Evolutionary conservation across 345 rosid genomes (phyloP).

Genomic region (Eucalyptus cloeziana): DNA sequence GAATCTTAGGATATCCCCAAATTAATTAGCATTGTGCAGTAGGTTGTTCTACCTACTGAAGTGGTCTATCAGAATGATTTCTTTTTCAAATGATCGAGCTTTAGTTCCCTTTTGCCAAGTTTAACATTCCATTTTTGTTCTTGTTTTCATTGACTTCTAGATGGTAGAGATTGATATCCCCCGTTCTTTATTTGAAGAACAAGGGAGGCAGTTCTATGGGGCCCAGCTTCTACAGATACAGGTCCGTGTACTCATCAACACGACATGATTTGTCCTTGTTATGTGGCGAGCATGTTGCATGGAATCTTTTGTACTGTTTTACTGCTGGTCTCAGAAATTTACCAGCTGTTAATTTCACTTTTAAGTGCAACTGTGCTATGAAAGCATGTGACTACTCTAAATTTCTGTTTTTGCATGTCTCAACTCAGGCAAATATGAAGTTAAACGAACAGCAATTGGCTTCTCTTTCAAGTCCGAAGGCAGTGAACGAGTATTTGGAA

Average conservation of each 20-base stretch:
- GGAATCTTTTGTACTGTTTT: not conserved
- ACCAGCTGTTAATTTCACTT: not conserved
- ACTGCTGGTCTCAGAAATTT: not conserved
- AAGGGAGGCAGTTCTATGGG: conserved; percentile 92
- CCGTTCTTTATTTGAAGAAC: conserved; percentile 82
- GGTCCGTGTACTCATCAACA: conserved; percentile 17
- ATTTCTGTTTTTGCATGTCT: not conserved
- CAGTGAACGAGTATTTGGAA: conserved; percentile 70
- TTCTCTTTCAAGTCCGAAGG: conserved; percentile 66
- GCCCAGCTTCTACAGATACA: conserved; percentile 78
- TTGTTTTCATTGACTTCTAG: conserved; percentile 14
- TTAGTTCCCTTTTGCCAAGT: not conserved
- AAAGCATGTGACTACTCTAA: not conserved
- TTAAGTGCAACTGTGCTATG: not conserved
- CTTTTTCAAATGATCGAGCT: not conserved
- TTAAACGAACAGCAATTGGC: conserved; percentile 69
- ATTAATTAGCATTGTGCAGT: not conserved
- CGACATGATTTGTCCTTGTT: not conserved
- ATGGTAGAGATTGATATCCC: conserved; percentile 93
- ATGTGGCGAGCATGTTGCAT: not conserved
- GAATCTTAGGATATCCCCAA: not conserved
- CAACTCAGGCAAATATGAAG: conserved; percentile 56
- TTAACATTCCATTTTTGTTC: not conserved
- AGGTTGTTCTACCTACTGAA: not conserved
- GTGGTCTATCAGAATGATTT: not conserved